Evolutionary conservation across 2,329 filamentous ascomycete genomes (phyloP).

Genomic region (Cladobotryum protrusum): DNA sequence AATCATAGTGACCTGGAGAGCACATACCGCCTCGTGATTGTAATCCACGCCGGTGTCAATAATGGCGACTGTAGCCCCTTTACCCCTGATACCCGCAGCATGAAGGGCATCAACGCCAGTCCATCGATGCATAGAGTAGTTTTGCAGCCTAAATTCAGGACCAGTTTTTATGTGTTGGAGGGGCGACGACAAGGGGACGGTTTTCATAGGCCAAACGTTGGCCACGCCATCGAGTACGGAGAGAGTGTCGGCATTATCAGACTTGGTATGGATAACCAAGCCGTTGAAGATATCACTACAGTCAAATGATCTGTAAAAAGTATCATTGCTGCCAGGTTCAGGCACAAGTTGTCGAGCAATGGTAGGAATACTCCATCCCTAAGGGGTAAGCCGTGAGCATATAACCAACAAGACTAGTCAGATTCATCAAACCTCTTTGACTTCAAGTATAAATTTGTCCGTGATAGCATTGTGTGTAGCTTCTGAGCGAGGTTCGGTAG

Average conservation of each 20-base stretch:
- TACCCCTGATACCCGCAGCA: slow-evolving; percentile 30
- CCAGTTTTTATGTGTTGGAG: slow-evolving; percentile 5
- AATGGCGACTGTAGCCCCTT: slow-evolving; percentile 32
- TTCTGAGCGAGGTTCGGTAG: not conserved
- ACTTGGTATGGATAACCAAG: slow-evolving; percentile 26
- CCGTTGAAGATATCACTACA: slow-evolving; percentile 32
- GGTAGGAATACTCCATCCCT: slow-evolving; percentile 10
- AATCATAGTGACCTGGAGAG: not conserved
- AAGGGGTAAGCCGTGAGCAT: not conserved
- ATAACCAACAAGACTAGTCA: not conserved
- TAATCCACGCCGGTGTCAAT: slow-evolving; percentile 37
- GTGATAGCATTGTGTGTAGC: slow-evolving; percentile 9
- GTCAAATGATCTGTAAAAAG: slow-evolving; percentile 25
- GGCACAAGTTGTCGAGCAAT: slow-evolving; percentile 19
- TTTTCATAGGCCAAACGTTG: slow-evolving; percentile 32
- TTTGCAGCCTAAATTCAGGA: slow-evolving; percentile 11
- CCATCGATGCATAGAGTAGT: slow-evolving; percentile 32
- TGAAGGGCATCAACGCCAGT: slow-evolving; percentile 36
- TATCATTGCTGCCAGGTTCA: slow-evolving; percentile 4
- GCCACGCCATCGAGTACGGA: slow-evolving; percentile 27
- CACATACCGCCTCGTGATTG: slow-evolving; percentile 29
- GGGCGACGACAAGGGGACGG: slow-evolving; percentile 14
- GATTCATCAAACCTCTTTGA: slow-evolving; percentile 9
- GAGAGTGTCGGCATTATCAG: slow-evolving; percentile 28
- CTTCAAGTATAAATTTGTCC: slow-evolving; percentile 22